Evolutionary conservation across 2,329 filamentous ascomycete genomes (phyloP).

Genomic region (Monosporascus sp.): DNA sequence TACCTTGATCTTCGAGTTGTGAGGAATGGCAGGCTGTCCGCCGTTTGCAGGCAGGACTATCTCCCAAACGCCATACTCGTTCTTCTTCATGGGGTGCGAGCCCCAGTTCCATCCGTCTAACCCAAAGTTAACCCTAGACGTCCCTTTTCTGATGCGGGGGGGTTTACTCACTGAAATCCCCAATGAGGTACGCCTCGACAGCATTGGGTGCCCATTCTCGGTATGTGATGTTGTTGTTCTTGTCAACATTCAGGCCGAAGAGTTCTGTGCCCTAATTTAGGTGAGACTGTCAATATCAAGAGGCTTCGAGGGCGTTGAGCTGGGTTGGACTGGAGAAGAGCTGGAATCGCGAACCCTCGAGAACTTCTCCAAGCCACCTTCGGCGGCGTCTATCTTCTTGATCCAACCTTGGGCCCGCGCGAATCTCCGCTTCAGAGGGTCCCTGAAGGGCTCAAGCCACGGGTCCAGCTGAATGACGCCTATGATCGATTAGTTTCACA

Average conservation of each 20-base stretch:
- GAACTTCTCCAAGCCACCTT: slow-evolving; percentile 90
- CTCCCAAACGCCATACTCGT: slow-evolving; percentile 82
- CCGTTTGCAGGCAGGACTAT: slow-evolving; percentile 67
- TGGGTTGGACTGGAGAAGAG: too few species aligned
- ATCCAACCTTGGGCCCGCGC: slow-evolving; percentile 82
- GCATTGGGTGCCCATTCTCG: slow-evolving; percentile 97
- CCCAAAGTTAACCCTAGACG: slow-evolving; percentile 21
- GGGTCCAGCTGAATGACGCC: slow-evolving; percentile 85
- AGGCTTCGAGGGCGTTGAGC: too few species aligned
- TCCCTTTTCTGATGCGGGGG: neutral
- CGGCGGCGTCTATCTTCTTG: slow-evolving; percentile 70
- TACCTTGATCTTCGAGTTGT: slow-evolving; percentile 96
- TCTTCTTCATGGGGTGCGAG: slow-evolving; percentile 81
- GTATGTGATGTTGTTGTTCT: slow-evolving; percentile 82
- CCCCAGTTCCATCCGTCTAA: slow-evolving; percentile 80
- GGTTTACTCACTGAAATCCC: slow-evolving; percentile 76
- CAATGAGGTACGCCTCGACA: slow-evolving; percentile 75
- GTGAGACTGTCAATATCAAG: too few species aligned
- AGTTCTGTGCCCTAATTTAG: slow-evolving; percentile 69
- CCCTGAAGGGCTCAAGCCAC: slow-evolving; percentile 81
- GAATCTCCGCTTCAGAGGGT: slow-evolving; percentile 70
- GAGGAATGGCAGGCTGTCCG: slow-evolving; percentile 74
- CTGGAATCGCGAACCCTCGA: slow-evolving; percentile 55
- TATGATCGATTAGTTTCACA: slow-evolving; percentile 29
- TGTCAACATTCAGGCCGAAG: slow-evolving; percentile 77